These are phyloP conservation scores for Solanum phureja DNA, from an alignment of 257 asterid genomes.

Conservation along the genomic window DNA sequence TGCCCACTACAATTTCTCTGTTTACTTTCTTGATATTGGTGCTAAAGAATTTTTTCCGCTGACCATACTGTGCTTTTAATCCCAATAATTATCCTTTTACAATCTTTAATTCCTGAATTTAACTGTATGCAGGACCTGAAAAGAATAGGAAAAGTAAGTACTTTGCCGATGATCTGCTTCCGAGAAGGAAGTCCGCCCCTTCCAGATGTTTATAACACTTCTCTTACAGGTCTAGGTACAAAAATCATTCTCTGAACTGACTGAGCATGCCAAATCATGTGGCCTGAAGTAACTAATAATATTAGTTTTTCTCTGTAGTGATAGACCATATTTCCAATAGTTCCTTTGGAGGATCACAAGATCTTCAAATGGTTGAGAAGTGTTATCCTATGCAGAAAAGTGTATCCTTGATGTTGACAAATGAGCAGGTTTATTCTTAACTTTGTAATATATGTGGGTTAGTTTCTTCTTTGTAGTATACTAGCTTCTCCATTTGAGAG, in stretches of 20 bases:
- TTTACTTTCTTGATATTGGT: neutral
- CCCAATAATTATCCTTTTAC: neutral
- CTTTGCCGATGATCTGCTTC: slow-evolving; percentile 71
- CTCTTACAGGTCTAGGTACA: slow-evolving; percentile 67
- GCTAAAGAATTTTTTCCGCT: neutral
- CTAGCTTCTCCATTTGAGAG: neutral
- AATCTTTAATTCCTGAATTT: neutral
- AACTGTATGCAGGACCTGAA: slow-evolving; percentile 39
- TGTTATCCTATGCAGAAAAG: slow-evolving; percentile 90
- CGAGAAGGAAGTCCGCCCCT: slow-evolving; percentile 96
- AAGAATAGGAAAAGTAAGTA: slow-evolving; percentile 28
- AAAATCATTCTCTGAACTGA: neutral
- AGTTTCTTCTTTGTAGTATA: neutral
- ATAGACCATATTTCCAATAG: slow-evolving; percentile 35
- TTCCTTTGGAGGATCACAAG: slow-evolving; percentile 48
- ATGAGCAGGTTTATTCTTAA: slow-evolving; percentile 60
- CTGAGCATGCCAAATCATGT: neutral
- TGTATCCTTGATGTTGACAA: slow-evolving; percentile 49
- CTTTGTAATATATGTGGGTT: neutral
- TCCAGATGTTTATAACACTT: slow-evolving; percentile 71
- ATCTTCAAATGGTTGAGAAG: slow-evolving; percentile 60
- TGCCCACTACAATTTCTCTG: neutral
- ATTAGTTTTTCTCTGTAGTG: slow-evolving; percentile 33
- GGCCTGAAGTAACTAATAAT: slow-evolving; percentile 4
- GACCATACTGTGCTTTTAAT: neutral